These are phyloP conservation scores for Phialemonium atrogriseum DNA, from an alignment of 2,329 filamentous ascomycete genomes.

Conservation along the genomic window DNA sequence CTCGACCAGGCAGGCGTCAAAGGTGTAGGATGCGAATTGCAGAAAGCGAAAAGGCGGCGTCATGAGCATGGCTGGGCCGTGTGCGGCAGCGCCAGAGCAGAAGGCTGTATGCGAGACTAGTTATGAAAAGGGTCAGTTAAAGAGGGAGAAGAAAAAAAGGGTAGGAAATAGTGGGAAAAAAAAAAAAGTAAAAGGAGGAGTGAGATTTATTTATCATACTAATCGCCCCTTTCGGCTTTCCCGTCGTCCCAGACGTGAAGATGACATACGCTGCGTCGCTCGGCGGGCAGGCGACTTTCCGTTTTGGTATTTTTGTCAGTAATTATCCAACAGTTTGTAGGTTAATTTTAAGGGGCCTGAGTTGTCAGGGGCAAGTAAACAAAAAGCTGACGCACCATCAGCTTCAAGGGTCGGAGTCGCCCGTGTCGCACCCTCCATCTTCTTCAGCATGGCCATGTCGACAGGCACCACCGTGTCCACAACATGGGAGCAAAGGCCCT, in stretches of 20 bases:
- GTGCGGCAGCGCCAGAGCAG: conserved; percentile 10
- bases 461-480: conserved; percentile 5
- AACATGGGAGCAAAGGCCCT: conserved; percentile 6
- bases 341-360: not conserved
- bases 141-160: conserved; percentile 2
- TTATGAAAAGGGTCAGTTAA: not conserved
- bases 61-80: conserved; percentile 6
- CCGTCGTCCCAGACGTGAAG: conserved; percentile 34
- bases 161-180: conserved; percentile 1
- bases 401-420: not conserved
- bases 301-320: not conserved
- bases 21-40: conserved; percentile 25
- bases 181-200: too few relatives aligned
- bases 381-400: not conserved
- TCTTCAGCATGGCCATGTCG: conserved; percentile 5
- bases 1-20: conserved; percentile 27
- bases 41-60: conserved; percentile 6
- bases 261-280: conserved; percentile 24
- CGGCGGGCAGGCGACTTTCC: conserved; percentile 3
- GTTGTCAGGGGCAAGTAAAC: not conserved
- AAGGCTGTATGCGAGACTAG: conserved; percentile 12
- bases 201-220: too few relatives aligned
- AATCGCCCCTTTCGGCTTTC: conserved; percentile 38
- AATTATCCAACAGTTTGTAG: not conserved
- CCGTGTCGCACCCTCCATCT: not conserved